phyloP scores from a whole-genome alignment of 2,329 filamentous ascomycete genomes.

The Sclerotinia borealis region DNA sequence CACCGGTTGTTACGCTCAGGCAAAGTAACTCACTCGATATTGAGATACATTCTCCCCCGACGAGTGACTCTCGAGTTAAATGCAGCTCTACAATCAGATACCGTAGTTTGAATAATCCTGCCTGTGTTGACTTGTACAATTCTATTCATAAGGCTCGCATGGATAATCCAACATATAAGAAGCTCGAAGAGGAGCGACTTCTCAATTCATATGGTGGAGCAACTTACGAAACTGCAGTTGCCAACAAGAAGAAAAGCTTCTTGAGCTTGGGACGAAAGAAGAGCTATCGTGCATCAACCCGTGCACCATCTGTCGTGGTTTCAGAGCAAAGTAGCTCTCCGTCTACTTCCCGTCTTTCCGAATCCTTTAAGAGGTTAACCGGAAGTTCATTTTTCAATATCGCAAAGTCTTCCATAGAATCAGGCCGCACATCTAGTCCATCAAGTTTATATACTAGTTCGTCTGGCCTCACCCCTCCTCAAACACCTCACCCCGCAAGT shows the following conservation, averaged over 20 bases:
- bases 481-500: constrained; percentile 21
- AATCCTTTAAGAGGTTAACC: constrained; percentile 64
- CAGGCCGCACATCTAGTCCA: constrained; percentile 35
- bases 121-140: constrained; percentile 77
- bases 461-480: constrained; percentile 33
- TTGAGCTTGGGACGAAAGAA: constrained; percentile 39
- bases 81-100: constrained; percentile 66
- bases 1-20: constrained; percentile 81
- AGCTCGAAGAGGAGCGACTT: constrained; percentile 58
- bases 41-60: constrained; percentile 83
- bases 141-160: constrained; percentile 85
- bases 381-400: constrained; percentile 74
- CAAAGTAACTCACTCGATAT: constrained; percentile 91
- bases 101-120: constrained; percentile 67
- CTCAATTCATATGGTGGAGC: constrained; percentile 63
- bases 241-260: constrained; percentile 40
- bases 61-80: constrained; percentile 62
- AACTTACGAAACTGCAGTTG: constrained; percentile 38
- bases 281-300: constrained; percentile 52
- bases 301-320: constrained; percentile 47
- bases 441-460: constrained; percentile 39
- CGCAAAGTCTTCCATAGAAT: constrained; percentile 67
- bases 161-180: constrained; percentile 83
- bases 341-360: constrained; percentile 65
- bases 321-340: constrained; percentile 72